phyloP scores from a whole-genome alignment of 1,139 yeast genomes.

The Scheffersomyces lignicola region DNA sequence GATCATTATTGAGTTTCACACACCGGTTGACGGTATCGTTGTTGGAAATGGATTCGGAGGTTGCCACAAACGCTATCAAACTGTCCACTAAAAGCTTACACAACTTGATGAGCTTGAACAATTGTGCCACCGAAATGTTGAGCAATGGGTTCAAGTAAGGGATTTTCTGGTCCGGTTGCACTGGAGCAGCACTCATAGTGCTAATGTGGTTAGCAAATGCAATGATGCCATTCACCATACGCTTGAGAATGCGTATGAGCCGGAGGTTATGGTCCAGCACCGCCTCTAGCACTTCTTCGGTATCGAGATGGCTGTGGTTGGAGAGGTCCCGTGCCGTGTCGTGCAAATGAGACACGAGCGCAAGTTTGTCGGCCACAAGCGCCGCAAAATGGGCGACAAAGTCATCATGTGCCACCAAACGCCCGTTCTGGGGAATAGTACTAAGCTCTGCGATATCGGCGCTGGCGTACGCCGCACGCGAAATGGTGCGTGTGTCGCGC shows the following conservation, averaged over 20 bases:
- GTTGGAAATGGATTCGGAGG: conserved; percentile 1
- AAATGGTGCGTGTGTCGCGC: too few relatives aligned
- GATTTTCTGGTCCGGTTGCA: too few relatives aligned
- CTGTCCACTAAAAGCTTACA: conserved; percentile 37
- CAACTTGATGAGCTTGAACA: conserved; percentile 36
- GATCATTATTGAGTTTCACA: conserved; percentile 37
- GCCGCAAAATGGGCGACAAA: too few relatives aligned
- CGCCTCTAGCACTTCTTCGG: conserved; percentile 42
- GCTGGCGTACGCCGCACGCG: too few relatives aligned
- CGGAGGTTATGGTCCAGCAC: conserved; percentile 50
- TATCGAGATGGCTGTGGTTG: conserved; percentile 15
- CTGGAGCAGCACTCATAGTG: conserved; percentile 13
- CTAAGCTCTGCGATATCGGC: too few relatives aligned
- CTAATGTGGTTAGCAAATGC: conserved; percentile 30
- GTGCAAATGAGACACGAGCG: too few relatives aligned
- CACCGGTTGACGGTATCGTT: conserved; percentile 30
- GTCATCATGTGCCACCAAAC: too few relatives aligned
- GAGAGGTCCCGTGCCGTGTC: too few relatives aligned
- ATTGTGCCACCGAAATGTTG: conserved; percentile 35
- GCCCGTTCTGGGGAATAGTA: too few relatives aligned
- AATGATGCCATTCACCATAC: conserved; percentile 37
- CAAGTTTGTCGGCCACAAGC: too few relatives aligned
- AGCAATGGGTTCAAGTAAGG: conserved; percentile 40
- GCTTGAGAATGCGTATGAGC: conserved; percentile 44
- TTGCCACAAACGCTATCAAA: conserved; percentile 17